Evolutionary conservation across 1,139 yeast genomes (phyloP), one percentile per base, ranked within the genome.

Genomic region (Diutina siamensis): DNA sequence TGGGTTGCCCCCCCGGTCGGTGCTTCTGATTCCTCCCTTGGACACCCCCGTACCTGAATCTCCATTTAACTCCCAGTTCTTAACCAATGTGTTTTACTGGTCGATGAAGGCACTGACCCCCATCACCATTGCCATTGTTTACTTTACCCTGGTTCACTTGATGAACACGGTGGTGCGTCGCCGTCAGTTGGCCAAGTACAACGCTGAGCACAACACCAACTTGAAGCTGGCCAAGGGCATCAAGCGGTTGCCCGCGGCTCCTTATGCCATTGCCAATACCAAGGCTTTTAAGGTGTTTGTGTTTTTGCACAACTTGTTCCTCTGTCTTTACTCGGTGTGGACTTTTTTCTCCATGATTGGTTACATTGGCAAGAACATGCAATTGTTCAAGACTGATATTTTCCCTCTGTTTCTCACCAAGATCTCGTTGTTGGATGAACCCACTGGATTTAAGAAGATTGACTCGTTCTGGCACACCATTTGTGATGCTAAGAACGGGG

Each of bases 281-380:
- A 49, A 53, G 2, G 44, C 62, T 28, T 82, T 82, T 68, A 75
- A 75, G 57, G 47, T 64, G 38, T 69, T 81, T 49, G 87, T 82
- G 17, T 59, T 81, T 19, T 55, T 76, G 40, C 92, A 82, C 62
- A 82, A 82, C 57, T 55, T 78, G 19, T 72, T 75, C 44, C 71
- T 82, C 44, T 81, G 87, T 57, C 61, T 68, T 27, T 82, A 81
- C 63, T 80, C 87, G 3, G 74, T 76, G 31, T 81, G 87, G 87
- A 80, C 88, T 5, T 80, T 80, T 53, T 46, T 77, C 17, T 86
- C 87, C n/a, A 80, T 81, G 80, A 60, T 74, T 27, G 55, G 67
- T 13, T 68, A 82, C 22, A 74, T 80, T 53, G 59, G 65, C 47
- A 55, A 55, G 49, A 67, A 67, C 49, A 65, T 62, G 58, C 57